Evolutionary conservation across 2,329 filamentous ascomycete species (phyloP), one percentile per base, ranked within the genome.

Genomic region (Stachybotrys elegans): DNA sequence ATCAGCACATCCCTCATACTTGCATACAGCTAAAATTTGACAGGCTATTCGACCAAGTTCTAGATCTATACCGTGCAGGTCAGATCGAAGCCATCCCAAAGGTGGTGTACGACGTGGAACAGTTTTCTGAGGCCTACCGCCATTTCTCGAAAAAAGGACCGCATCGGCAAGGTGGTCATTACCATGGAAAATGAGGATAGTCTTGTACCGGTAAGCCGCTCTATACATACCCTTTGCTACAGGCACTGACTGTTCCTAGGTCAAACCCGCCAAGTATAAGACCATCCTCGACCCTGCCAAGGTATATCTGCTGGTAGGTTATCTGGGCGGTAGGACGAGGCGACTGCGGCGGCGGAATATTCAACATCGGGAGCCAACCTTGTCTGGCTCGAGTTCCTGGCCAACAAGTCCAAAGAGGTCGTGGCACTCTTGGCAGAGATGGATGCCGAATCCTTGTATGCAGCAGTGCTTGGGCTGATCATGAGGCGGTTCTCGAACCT

Each of bases 151-250:
- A 48, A 12, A 59, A 58, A 1, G 46, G 57, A n/a, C 2, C 62
- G 64, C 21, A 54, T 66, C 4, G 67, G 65, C 0, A 69, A 69
- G 27, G 58, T 67, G n/a, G 54, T 64, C 6, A 23, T 59, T 11
- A 48, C 47, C 3, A 25, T 50, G 39, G 50, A 45, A 29, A 40
- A 46, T 20, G 23, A 40, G 16, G 40, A 44, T 23, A 43, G 31
- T 20, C 14, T 21, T 7, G 21, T 44, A n/a, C 36, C 36, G 7
- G 36, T 39, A 39, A n/a, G 19, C 13, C 19, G 8, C 5, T 7
- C 20, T n/a, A 22, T 38, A 21, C 34, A 22, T 8, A 21, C 14
- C 17, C 9, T 23, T 3, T 32, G 6, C 3, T 32, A 43, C 14
- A 7, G 12, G 12, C 20, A n/a, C n/a, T 23, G 5, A n/a, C 12